A percentile compares a stretch with the other conserved stretches of the same genome.
Evolutionary conservation across 2,329 filamentous ascomycete genomes (phyloP).

Genomic region (Fusarium hainanense): DNA sequence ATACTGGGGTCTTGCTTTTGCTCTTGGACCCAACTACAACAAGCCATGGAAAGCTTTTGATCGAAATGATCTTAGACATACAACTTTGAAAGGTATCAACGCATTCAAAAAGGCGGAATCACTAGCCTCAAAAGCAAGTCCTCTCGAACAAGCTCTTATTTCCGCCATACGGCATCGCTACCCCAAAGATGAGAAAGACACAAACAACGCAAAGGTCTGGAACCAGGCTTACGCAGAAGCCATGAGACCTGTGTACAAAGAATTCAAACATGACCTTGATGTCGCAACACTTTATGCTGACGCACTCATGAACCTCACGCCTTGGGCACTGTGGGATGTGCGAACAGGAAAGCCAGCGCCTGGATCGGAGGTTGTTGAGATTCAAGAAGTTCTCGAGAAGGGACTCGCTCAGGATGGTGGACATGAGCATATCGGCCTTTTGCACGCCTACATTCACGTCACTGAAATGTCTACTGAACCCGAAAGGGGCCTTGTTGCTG

Average conservation of each 20-base stretch:
- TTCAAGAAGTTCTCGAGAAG: constrained; percentile 51
- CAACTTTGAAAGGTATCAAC: constrained; percentile 20
- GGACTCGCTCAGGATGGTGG: constrained; percentile 60
- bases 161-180: constrained; percentile 71
- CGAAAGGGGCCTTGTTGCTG: constrained; percentile 68
- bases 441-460: constrained; percentile 81
- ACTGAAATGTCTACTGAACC: constrained; percentile 78
- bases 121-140: constrained; percentile 27
- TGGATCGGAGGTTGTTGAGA: constrained; percentile 50
- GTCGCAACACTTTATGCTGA: constrained; percentile 49
- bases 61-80: constrained; percentile 36
- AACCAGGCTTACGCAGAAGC: constrained; percentile 44
- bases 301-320: constrained; percentile 57
- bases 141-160: constrained; percentile 70
- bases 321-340: constrained; percentile 56
- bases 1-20: constrained; percentile 75
- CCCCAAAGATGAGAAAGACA: constrained; percentile 58
- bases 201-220: constrained; percentile 56
- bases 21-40: constrained; percentile 77
- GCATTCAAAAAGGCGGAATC: constrained; percentile 30
- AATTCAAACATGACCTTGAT: constrained; percentile 52
- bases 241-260: constrained; percentile 50
- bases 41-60: constrained; percentile 69
- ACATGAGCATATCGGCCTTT: constrained; percentile 71
- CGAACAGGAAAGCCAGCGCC: constrained; percentile 48